Evolutionary conservation across 2,329 filamentous ascomycete species (phyloP), one percentile per base, ranked within the genome.

Genomic region (Talaromyces amestolkiae): DNA sequence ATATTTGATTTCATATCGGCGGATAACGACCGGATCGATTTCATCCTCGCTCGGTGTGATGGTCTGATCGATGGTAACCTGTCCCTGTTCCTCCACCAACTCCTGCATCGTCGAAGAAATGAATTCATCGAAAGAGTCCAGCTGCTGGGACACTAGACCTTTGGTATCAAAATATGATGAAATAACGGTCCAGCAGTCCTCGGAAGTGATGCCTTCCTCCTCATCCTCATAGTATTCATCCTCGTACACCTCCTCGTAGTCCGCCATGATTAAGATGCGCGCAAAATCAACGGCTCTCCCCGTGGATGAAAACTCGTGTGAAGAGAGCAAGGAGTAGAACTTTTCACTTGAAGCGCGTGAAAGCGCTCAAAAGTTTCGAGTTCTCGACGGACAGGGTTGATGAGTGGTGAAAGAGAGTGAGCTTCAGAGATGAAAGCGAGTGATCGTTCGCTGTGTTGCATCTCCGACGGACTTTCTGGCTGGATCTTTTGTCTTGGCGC

Each of bases 161-260:
- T 98, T 99, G 68, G 89, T 87, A 72, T 97, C 92, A 81, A 99
- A 99, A 83, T 97, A 98, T 10, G 95, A 91, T 65, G 91, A 93
- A 77, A 99, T 98, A 74, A 98, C 94, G 70, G 91, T 91, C 95
- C 96, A 99, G 83, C 93, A 97, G 81, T 99, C 96, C 82, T 98
- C 95, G 67, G 93, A 92, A 31, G 93, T 97, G 81, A 98, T 97
- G 47, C 82, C 88, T 68, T 90, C 88, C 66, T 85, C 87, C 66
- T 81, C 87, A 66, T 90, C 87, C 68, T 85, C 87, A 72, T 90
- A 90, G 69, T 88, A 86, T 69, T 86, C 86, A 70, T 88, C 87
- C 67, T 89, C 89, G 75, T 92, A 91, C 68, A 88, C 85, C 61
- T 86, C 83, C 64, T 86, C 84, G 72, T 84, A 84, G 67, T 84